Percentiles rank a stretch among this genome's conserved stretches.
phyloP scores from a whole-genome alignment of 495 filamentous ascomycete genomes.

The Tuber aestivum region DNA sequence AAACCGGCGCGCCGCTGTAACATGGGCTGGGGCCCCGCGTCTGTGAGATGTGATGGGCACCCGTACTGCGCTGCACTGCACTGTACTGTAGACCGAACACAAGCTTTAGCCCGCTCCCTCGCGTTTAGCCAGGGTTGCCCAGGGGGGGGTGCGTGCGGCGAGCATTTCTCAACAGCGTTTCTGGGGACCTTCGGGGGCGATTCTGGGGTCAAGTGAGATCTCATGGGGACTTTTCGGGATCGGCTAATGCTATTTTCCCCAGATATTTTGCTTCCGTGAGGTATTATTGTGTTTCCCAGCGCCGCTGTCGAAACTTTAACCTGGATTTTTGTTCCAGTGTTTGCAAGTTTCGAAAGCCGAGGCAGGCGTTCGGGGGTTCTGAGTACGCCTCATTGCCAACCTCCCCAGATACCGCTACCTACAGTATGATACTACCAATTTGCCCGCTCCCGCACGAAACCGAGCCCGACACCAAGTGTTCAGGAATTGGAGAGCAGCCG shows the following conservation, averaged over 20 bases:
- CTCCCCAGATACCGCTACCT: background rate
- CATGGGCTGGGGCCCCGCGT: background rate
- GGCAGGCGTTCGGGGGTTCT: background rate
- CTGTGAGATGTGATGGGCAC: constrained; percentile 1
- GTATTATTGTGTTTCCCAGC: background rate
- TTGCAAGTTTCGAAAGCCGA: background rate
- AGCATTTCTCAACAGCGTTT: background rate
- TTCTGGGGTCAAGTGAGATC: constrained; percentile 3
- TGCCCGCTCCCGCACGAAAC: background rate
- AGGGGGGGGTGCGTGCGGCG: background rate
- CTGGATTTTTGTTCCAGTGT: background rate
- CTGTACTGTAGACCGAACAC: background rate
- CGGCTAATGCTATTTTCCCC: background rate
- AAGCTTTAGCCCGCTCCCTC: background rate
- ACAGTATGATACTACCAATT: no score
- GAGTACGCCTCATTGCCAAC: background rate
- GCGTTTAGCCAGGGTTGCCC: background rate
- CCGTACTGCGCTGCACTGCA: no score
- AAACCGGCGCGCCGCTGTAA: background rate
- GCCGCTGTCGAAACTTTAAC: background rate
- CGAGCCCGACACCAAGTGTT: background rate
- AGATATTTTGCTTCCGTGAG: background rate
- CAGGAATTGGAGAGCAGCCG: background rate
- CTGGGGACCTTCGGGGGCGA: background rate
- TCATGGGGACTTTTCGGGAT: constrained; percentile 1